A percentile compares a stretch with the other conserved stretches of the same genome.
Conservation (phyloP, 2,329 filamentous ascomycete species). For the Byssothecium circinans region DNA sequence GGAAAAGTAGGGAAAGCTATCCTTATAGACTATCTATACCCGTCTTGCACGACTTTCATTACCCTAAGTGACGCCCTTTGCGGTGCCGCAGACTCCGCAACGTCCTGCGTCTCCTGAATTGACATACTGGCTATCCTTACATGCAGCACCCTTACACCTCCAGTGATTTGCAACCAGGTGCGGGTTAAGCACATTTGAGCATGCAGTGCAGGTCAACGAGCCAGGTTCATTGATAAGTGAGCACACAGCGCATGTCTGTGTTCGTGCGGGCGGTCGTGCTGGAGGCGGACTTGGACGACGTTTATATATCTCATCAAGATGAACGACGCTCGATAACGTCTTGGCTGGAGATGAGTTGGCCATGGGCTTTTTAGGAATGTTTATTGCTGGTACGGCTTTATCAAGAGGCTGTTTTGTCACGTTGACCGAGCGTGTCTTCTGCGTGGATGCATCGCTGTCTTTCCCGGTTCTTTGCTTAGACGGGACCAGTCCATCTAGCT, state of each 20-base stretch:
- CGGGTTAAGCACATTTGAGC: slow-evolving; percentile 68
- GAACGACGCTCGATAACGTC: too few relatives aligned
- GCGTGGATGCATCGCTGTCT: neutral
- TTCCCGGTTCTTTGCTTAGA: neutral
- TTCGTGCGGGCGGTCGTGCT: neutral
- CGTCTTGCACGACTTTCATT: too few relatives aligned
- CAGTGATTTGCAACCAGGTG: slow-evolving; percentile 61
- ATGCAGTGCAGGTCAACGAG: slow-evolving; percentile 66
- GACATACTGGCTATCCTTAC: slow-evolving; percentile 60
- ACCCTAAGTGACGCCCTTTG: neutral
- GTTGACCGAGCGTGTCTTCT: too few relatives aligned
- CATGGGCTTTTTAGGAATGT: too few relatives aligned
- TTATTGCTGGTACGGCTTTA: neutral
- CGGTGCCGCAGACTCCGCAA: slow-evolving; percentile 68
- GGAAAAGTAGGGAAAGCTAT: too few relatives aligned
- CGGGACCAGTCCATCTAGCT: slow-evolving; percentile 58
- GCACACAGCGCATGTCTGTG: slow-evolving; percentile 61
- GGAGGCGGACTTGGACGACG: neutral
- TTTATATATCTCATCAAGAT: too few relatives aligned
- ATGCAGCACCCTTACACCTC: slow-evolving; percentile 62
- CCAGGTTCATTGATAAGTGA: slow-evolving; percentile 63
- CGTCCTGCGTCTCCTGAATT: slow-evolving; percentile 70
- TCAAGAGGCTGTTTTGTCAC: too few relatives aligned
- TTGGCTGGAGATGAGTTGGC: too few relatives aligned
- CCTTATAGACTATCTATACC: too few relatives aligned